Conservation (phyloP, 768 basidiomycete genomes). For the Hortiboletus flavorubellus region DNA sequence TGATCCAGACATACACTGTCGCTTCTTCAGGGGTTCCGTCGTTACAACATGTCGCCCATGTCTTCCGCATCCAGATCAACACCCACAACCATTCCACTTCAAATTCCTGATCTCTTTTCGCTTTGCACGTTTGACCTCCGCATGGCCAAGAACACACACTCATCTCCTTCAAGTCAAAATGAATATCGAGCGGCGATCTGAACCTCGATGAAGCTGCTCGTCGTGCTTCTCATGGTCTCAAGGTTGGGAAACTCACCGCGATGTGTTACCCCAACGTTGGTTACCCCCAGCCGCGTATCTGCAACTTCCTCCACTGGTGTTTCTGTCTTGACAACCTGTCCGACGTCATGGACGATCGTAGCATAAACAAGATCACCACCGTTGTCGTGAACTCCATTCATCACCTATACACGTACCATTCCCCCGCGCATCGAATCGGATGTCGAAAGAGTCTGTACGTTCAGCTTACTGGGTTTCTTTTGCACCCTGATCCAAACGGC, state of each 20-base stretch:
- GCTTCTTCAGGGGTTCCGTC: constrained; percentile 14
- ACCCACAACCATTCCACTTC: constrained; percentile 51
- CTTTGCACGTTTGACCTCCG: constrained; percentile 62
- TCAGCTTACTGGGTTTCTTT: not conserved
- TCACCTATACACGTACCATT: constrained; percentile 57
- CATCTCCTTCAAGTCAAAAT: constrained; percentile 60
- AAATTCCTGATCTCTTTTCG: constrained; percentile 79
- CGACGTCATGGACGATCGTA: constrained; percentile 70
- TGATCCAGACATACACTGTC: constrained; percentile 4
- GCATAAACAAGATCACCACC: constrained; percentile 54
- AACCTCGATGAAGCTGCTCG: constrained; percentile 48
- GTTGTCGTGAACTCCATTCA: constrained; percentile 71
- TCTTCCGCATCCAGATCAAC: constrained; percentile 12
- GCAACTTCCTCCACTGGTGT: constrained; percentile 74
- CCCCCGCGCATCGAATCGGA: constrained; percentile 57
- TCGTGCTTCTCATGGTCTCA: constrained; percentile 64
- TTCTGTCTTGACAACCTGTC: constrained; percentile 80
- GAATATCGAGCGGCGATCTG: constrained; percentile 62
- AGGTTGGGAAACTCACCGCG: constrained; percentile 61
- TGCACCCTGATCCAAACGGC: constrained; percentile 43
- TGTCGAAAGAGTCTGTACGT: constrained; percentile 67
- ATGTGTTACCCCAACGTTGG: constrained; percentile 48
- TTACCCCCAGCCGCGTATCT: constrained; percentile 61
- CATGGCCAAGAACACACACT: constrained; percentile 56
- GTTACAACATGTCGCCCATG: constrained; percentile 20